Base-by-base conservation (phyloP, 331 rosid genomes). In the Spiraea crenata region DNA sequence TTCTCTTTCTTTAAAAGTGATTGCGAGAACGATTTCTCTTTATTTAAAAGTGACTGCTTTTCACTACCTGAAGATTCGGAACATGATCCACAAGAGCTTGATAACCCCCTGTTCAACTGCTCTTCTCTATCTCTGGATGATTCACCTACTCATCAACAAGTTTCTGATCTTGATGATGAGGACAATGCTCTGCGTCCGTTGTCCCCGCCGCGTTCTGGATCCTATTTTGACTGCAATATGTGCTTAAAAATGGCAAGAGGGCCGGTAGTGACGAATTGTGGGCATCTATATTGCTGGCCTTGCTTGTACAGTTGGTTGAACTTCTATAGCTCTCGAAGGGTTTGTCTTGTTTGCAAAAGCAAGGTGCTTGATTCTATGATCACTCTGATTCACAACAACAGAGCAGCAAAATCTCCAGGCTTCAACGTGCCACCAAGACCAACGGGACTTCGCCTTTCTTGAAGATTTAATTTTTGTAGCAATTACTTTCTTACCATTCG, bases 171-270 rank as follows among this genome's bases (percentile, higher is more conserved):
- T 25, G 31, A 25, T 57, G n/a, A 4, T 57, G 14, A 0, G 10
- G 49, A 5, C 49, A 3, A 15, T 3, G 14, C 19, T 8, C 3
- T 16, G 9, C 7, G 16, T 8, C 11, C 57, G 34, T 25, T 25
- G 31, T 39, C 67, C 17, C 31, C 41, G 1, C 41, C 65, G 5
- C 11, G 46, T 2, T 59, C 14, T 19, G 16, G 3, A 0, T 42
- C 57, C 16, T 25, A 14, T n/a, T 65, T 50, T 37, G 38, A 50
- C 55, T 67, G 61, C 61, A 67, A 38, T 38, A 5, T 38, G 42
- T 67, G 60, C 19, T 11, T n/a, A 17, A 39, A 52, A 13, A 15
- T 51, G 72, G 60, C 72, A 67, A 52, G 47, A 38, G 41, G 39
- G 17, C 61, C 49, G 16, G 39, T 51, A 37, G 19, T 67, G 49